Evolutionary conservation across 345 rosid species (phyloP).

Genomic region (Aquilaria malaccensis): DNA sequence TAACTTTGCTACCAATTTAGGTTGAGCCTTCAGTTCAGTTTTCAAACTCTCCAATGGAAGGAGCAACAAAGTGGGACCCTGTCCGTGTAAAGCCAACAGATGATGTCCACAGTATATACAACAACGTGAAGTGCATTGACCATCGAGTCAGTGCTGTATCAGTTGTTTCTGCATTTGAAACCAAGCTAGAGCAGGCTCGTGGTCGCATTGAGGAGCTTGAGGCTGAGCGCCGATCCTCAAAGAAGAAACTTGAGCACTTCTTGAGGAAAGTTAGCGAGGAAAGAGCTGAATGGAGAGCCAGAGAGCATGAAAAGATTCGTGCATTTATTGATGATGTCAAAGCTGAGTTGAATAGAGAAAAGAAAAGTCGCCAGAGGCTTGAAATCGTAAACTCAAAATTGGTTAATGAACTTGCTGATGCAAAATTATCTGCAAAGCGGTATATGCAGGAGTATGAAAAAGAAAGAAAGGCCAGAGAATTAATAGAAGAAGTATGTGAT

Average conservation of each 20-base stretch:
- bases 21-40: slow-evolving; percentile 50
- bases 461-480: slow-evolving; percentile 55
- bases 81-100: slow-evolving; percentile 36
- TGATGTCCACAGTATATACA: slow-evolving; percentile 36
- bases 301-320: slow-evolving; percentile 70
- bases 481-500: slow-evolving; percentile 71
- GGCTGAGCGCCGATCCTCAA: slow-evolving; percentile 48
- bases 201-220: slow-evolving; percentile 53
- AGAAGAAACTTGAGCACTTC: slow-evolving; percentile 69
- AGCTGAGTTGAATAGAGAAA: slow-evolving; percentile 51
- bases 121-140: slow-evolving; percentile 39
- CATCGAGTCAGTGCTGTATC: slow-evolving; percentile 56
- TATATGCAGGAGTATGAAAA: slow-evolving; percentile 54
- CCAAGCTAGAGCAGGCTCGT: slow-evolving; percentile 51
- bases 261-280: slow-evolving; percentile 71
- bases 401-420: slow-evolving; percentile 66
- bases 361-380: slow-evolving; percentile 51
- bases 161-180: slow-evolving; percentile 44
- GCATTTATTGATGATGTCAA: slow-evolving; percentile 52
- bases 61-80: slow-evolving; percentile 71
- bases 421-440: slow-evolving; percentile 49
- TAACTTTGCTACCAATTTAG: slow-evolving; percentile 22
- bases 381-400: slow-evolving; percentile 63
- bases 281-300: slow-evolving; percentile 60
- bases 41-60: slow-evolving; percentile 60